Evolutionary conservation across 768 basidiomycete genomes (phyloP), one percentile per base, ranked within the genome.

Genomic region (Royoungia palumana): DNA sequence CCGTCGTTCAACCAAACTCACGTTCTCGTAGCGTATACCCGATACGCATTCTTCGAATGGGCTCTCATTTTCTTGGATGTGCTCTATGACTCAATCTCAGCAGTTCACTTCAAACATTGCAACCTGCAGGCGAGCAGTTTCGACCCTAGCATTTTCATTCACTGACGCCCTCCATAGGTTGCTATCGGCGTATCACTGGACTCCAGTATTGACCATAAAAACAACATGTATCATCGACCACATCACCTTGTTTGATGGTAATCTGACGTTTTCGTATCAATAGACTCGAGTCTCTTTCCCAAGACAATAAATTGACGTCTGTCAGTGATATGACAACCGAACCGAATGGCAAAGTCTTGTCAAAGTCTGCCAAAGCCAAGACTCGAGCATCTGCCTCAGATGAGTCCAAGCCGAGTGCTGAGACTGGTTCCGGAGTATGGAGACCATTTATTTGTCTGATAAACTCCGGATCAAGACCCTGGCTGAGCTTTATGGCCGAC

Each of bases 31-130:
- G 92, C 93, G 11, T 95, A 95, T 68, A 93, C 89, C 3, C 71
- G 70, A 36, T 95, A 94, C 60, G 81, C 85, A 38, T 85, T 94
- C 68, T 88, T 89, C 57, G 93, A 95, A 69, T 95, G 93, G 93
- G 74, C 73, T 8, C 78, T 92, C 41, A 89, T 92, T 47, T 61
- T 85, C 44, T 72, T 85, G 38, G 89, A 92, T 49, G 72, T 92
- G 21, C 49, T 80, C 13, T 91, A 81, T 55, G 89, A 92, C 61
- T 81, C 88, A 0, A 65, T 85, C n/a, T 59, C 78, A 2, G 79
- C 75, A 47, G 67, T 74, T 24, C 88, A 89, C 55, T 80, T 89
- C 52, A 68, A 64, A 38, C 71, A 75, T 35, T 71, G 74, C 6
- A 70, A 76, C 50, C 56, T 87, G 17, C 74, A 84, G 70, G 84